Evolutionary conservation across 169 alveolate species (phyloP).

Genomic region (Cryptosporidium ubiquitum): DNA sequence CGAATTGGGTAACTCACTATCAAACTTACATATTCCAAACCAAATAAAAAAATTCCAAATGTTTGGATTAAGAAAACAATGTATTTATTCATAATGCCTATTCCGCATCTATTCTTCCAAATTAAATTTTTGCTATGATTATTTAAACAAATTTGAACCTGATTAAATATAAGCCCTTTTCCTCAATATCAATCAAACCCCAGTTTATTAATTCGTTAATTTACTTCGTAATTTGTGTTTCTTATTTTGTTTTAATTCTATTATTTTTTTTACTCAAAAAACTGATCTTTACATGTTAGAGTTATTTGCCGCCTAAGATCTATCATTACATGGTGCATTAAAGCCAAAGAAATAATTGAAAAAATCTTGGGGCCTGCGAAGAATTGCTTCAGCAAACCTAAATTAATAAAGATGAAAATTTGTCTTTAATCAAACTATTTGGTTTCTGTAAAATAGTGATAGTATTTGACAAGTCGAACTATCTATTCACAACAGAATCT

Average conservation of each 20-base stretch:
- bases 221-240: neutral
- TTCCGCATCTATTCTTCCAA: neutral
- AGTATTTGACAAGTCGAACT: neutral
- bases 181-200: neutral
- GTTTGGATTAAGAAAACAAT: neutral
- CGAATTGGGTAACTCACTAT: neutral
- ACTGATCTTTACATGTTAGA: slow-evolving; percentile 25
- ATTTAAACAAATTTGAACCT: neutral
- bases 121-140: neutral
- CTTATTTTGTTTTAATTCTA: neutral
- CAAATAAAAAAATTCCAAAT: neutral
- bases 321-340: slow-evolving; percentile 42
- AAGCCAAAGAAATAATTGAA: slow-evolving; percentile 7
- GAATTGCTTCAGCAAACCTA: neutral
- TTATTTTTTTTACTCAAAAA: neutral
- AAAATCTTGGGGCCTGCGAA: neutral
- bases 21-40: neutral
- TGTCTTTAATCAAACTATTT: neutral
- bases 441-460: neutral
- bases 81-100: neutral
- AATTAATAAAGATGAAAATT: neutral
- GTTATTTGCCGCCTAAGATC: slow-evolving; percentile 64
- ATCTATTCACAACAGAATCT: neutral
- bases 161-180: neutral
- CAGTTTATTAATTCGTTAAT: neutral